Conservation (phyloP, 2,329 filamentous ascomycete genomes). For the Talaromyces sp. region DNA sequence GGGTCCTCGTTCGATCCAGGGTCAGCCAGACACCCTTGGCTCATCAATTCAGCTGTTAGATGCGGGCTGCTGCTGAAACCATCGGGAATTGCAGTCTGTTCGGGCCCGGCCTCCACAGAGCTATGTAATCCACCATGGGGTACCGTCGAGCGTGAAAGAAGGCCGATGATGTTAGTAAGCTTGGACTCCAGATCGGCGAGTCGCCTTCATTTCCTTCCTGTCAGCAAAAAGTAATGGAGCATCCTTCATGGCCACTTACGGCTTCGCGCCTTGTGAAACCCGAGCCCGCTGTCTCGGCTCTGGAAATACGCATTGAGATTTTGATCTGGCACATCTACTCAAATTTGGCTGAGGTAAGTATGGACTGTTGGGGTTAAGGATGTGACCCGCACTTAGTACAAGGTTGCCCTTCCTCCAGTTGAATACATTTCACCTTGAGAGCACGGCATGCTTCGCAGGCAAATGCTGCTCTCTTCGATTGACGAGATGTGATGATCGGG, state of each 20-base stretch:
- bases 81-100: background rate
- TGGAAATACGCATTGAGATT: conserved; percentile 18
- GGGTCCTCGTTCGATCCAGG: background rate
- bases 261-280: conserved; percentile 15
- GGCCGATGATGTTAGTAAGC: conserved; percentile 19
- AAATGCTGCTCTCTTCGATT: conserved; percentile 14
- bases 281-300: conserved; percentile 19
- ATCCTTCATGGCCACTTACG: conserved; percentile 14
- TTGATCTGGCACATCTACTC: conserved; percentile 21
- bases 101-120: background rate
- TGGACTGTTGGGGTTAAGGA: background rate
- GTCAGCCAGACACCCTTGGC: background rate
- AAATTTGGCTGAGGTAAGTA: conserved; percentile 14
- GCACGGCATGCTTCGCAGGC: conserved; percentile 24
- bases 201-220: conserved; percentile 16
- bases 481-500: conserved; percentile 17
- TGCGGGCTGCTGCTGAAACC: background rate
- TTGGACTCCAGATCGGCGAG: conserved; percentile 18
- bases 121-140: background rate
- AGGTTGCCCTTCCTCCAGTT: conserved; percentile 17
- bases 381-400: conserved; percentile 19
- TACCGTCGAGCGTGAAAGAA: conserved; percentile 16
- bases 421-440: conserved; percentile 23
- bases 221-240: conserved; percentile 8
- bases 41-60: background rate